Percentiles rank a stretch among this genome's conserved stretches.
Evolutionary conservation across 306 rosid species (phyloP).

Genomic region (Cucumis sativus): Cucumber_9930_V3 NC_026660.2:24754501-24755000

Average conservation of each 20-base stretch:
- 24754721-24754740: conserved; percentile 74
- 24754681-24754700: conserved; percentile 80
- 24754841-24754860: neutral
- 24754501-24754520: conserved; percentile 93
- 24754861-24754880: conserved; percentile 23
- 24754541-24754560: conserved; percentile 38
- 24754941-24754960: conserved; percentile 84
- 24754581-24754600: conserved; percentile 7
- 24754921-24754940: conserved; percentile 89
- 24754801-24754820: conserved; percentile 35
- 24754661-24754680: conserved; percentile 77
- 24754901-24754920: conserved; percentile 23
- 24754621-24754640: conserved; percentile 82
- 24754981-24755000: conserved; percentile 28
- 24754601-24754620: conserved; percentile 64
- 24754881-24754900: conserved; percentile 16
- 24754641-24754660: conserved; percentile 88
- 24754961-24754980: conserved; percentile 39
- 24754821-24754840: conserved; percentile 7
- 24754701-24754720: conserved; percentile 64
- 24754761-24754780: conserved; percentile 75
- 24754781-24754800: conserved; percentile 68
- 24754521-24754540: conserved; percentile 90
- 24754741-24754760: conserved; percentile 70
- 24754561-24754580: conserved; percentile 1